Conservation (phyloP, 1,139 yeast species). For the Wickerhamomyces sp. region DNA sequence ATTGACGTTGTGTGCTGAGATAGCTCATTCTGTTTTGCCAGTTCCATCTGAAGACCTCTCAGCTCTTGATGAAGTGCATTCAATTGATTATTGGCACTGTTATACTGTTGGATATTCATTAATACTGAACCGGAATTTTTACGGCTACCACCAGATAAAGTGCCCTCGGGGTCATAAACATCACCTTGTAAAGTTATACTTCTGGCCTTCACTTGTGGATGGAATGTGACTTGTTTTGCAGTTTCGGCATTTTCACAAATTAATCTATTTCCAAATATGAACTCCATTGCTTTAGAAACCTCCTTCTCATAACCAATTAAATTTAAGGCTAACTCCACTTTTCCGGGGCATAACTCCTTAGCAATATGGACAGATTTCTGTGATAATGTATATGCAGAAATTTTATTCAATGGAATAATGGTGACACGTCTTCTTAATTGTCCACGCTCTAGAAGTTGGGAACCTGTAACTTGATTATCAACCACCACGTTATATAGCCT, state of each 20-base stretch:
- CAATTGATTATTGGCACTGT: constrained; percentile 43
- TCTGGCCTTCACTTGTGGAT: constrained; percentile 72
- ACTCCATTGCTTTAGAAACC: constrained; percentile 80
- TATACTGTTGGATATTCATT: constrained; percentile 64
- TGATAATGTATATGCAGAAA: constrained; percentile 52
- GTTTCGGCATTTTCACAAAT: constrained; percentile 84
- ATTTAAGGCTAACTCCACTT: constrained; percentile 83
- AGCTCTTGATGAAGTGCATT: constrained; percentile 38
- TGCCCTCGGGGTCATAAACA: constrained; percentile 93
- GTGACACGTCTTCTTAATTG: constrained; percentile 80
- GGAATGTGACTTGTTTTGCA: constrained; percentile 83
- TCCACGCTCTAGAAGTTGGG: constrained; percentile 76
- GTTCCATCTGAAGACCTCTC: constrained; percentile 34
- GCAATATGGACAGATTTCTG: constrained; percentile 50
- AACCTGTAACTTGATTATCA: constrained; percentile 79
- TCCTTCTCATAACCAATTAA: constrained; percentile 70
- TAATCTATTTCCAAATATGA: constrained; percentile 83
- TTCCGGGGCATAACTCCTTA: constrained; percentile 67
- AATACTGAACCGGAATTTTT: constrained; percentile 54
- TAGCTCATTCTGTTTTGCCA: constrained; percentile 43
- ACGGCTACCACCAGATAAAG: constrained; percentile 92
- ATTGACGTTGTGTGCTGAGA: constrained; percentile 51
- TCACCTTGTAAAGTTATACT: constrained; percentile 96
- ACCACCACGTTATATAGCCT: constrained; percentile 87
- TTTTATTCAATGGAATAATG: constrained; percentile 87